These are phyloP conservation scores for Neurospora pannonica DNA, from an alignment of 495 filamentous ascomycete species.

Conservation along the genomic window DNA sequence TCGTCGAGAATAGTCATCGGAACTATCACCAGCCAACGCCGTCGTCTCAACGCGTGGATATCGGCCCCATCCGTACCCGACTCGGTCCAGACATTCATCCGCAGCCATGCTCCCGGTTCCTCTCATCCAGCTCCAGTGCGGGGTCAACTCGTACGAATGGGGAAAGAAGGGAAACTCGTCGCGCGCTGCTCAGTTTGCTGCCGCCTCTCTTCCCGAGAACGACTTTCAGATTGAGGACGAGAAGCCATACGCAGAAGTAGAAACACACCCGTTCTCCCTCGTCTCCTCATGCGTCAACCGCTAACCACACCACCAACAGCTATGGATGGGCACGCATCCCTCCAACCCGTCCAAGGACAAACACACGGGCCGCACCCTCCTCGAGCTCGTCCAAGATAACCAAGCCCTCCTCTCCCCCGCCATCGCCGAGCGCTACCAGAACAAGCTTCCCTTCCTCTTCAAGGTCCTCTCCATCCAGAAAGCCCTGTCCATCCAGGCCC, in stretches of 20 bases:
- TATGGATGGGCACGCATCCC: constrained; percentile 99
- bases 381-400: constrained; percentile 86
- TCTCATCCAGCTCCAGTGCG: constrained; percentile 85
- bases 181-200: constrained; percentile 67
- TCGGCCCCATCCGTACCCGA: neutral
- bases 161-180: constrained; percentile 84
- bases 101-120: constrained; percentile 48
- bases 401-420: constrained; percentile 64
- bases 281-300: too few relatives aligned
- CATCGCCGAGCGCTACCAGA: constrained; percentile 47
- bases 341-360: constrained; percentile 89
- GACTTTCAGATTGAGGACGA: constrained; percentile 70
- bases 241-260: constrained; percentile 71
- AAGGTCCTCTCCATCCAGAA: constrained; percentile 93
- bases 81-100: neutral
- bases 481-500: constrained; percentile 92
- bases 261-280: too few relatives aligned
- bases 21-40: neutral
- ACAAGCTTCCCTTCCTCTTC: constrained; percentile 88
- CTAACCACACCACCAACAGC: constrained; percentile 35
- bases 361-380: constrained; percentile 71
- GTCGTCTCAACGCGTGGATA: neutral
- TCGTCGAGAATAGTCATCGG: neutral
- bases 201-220: constrained; percentile 54
- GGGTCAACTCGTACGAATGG: constrained; percentile 98